phyloP scores from a whole-genome alignment of 2,329 filamentous ascomycete species.

The Trichoderma hamatum region DNA sequence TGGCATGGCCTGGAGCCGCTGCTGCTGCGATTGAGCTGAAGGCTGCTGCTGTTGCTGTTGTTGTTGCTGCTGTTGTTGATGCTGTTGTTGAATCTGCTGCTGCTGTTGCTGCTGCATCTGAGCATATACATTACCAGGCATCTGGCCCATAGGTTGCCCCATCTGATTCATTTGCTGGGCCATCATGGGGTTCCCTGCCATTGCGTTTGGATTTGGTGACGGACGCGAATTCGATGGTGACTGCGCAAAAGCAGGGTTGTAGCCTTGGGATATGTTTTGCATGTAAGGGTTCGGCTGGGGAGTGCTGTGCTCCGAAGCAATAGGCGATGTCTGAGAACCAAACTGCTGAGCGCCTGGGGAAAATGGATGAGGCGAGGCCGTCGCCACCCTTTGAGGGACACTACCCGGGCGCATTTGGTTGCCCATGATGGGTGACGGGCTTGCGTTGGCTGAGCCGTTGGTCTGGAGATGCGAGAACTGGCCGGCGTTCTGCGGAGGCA shows the following conservation, averaged over 20 bases:
- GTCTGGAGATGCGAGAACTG: constrained; percentile 84
- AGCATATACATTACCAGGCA: constrained; percentile 47
- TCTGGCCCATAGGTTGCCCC: constrained; percentile 52
- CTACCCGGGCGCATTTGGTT: constrained; percentile 74
- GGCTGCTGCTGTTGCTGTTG: constrained; percentile 65
- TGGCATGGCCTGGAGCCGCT: constrained; percentile 45
- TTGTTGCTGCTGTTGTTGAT: constrained; percentile 50
- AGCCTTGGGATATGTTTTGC: constrained; percentile 61
- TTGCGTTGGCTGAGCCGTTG: constrained; percentile 79
- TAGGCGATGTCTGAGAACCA: constrained; percentile 71
- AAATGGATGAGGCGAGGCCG: constrained; percentile 89
- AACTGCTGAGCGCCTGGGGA: constrained; percentile 76
- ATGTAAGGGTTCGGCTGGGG: constrained; percentile 74
- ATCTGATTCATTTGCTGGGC: constrained; percentile 54
- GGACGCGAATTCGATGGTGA: constrained; percentile 59
- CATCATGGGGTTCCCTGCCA: constrained; percentile 58
- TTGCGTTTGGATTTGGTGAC: constrained; percentile 57
- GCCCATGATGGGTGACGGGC: constrained; percentile 89
- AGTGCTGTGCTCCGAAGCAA: constrained; percentile 75
- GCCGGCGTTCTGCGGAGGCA: constrained; percentile 62
- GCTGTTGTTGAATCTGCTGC: constrained; percentile 54
- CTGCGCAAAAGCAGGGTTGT: constrained; percentile 61
- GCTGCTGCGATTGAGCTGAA: constrained; percentile 60
- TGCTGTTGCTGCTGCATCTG: constrained; percentile 47
- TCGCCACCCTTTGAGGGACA: constrained; percentile 80